These are phyloP conservation scores for Saussurea involucrata DNA, from an alignment of 129 eudicot genomes.

Conservation along the genomic window DNA sequence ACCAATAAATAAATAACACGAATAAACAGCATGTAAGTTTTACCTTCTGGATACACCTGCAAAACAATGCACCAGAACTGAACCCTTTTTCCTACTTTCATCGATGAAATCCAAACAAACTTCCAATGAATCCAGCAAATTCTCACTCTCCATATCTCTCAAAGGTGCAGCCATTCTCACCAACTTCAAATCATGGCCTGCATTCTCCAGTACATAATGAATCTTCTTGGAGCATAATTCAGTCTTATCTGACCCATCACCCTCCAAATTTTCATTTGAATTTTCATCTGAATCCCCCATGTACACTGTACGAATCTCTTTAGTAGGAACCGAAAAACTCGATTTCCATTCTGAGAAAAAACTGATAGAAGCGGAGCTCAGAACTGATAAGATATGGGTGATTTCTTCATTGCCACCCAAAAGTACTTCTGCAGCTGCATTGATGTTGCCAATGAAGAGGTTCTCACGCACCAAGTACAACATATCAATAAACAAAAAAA, in stretches of 20 bases:
- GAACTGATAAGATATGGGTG: slow-evolving; percentile 77
- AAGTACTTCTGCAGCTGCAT: slow-evolving; percentile 79
- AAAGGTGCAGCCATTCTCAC: slow-evolving; percentile 95
- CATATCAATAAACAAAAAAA: slow-evolving; percentile 40
- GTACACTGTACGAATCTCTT: slow-evolving; percentile 73
- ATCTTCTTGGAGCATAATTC: slow-evolving; percentile 51
- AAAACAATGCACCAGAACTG: slow-evolving; percentile 95
- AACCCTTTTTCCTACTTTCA: slow-evolving; percentile 68
- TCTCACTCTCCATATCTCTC: slow-evolving; percentile 85
- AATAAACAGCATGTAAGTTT: not conserved
- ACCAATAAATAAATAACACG: slow-evolving; percentile 1
- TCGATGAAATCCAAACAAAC: slow-evolving; percentile 90
- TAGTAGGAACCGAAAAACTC: slow-evolving; percentile 48
- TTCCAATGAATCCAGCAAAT: slow-evolving; percentile 87
- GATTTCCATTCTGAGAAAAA: slow-evolving; percentile 92
- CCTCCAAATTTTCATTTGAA: slow-evolving; percentile 24
- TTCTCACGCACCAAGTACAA: slow-evolving; percentile 82
- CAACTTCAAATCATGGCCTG: slow-evolving; percentile 77
- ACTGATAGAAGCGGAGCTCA: slow-evolving; percentile 78
- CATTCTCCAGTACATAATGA: slow-evolving; percentile 70
- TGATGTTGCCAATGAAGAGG: slow-evolving; percentile 75
- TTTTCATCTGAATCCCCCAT: slow-evolving; percentile 40
- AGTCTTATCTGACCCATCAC: slow-evolving; percentile 35
- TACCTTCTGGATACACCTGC: slow-evolving; percentile 99
- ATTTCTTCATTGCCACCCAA: slow-evolving; percentile 65